These are phyloP conservation scores for Trichomonascus vanleenenianus DNA, from an alignment of 805 yeast genomes.

Conservation along the genomic window DNA sequence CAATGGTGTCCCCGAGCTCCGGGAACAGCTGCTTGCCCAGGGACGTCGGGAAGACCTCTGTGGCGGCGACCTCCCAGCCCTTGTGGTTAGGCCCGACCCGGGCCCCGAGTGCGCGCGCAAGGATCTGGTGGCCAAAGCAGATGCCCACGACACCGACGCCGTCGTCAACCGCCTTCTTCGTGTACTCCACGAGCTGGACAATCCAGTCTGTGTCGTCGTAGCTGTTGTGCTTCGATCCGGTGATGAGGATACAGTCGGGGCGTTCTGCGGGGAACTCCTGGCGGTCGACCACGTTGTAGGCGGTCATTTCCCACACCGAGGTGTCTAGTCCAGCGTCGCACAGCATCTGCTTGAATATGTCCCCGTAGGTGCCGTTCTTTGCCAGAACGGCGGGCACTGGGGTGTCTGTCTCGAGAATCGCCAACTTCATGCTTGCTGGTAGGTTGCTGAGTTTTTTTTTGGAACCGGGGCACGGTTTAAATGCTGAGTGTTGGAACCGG, in stretches of 20 bases:
- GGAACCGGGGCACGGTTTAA: too few relatives aligned
- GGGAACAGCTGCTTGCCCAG: constrained; percentile 32
- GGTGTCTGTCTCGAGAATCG: constrained; percentile 31
- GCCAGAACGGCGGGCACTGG: constrained; percentile 22
- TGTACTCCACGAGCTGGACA: constrained; percentile 25
- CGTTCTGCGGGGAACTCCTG: constrained; percentile 23
- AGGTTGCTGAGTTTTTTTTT: too few relatives aligned
- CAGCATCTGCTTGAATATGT: constrained; percentile 24
- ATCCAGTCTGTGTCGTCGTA: constrained; percentile 31
- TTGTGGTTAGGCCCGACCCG: constrained; percentile 46
- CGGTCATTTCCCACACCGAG: constrained; percentile 11
- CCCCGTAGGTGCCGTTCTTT: constrained; percentile 28
- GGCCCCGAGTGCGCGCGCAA: constrained; percentile 59
- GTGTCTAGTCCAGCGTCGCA: constrained; percentile 20
- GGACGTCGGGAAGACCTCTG: constrained; percentile 40
- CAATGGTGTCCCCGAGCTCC: constrained; percentile 27
- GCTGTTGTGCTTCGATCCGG: constrained; percentile 32
- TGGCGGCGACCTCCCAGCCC: constrained; percentile 72
- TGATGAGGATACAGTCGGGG: constrained; percentile 28
- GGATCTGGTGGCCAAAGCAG: constrained; percentile 84
- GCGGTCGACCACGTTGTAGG: constrained; percentile 25
- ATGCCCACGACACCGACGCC: constrained; percentile 35
- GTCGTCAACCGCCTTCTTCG: constrained; percentile 13
- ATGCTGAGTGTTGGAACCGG: too few relatives aligned
- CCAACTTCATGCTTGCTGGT: constrained; percentile 12